phyloP scores from a whole-genome alignment of 2,329 filamentous ascomycete species.

The Pseudogymnoascus sp. region DNA sequence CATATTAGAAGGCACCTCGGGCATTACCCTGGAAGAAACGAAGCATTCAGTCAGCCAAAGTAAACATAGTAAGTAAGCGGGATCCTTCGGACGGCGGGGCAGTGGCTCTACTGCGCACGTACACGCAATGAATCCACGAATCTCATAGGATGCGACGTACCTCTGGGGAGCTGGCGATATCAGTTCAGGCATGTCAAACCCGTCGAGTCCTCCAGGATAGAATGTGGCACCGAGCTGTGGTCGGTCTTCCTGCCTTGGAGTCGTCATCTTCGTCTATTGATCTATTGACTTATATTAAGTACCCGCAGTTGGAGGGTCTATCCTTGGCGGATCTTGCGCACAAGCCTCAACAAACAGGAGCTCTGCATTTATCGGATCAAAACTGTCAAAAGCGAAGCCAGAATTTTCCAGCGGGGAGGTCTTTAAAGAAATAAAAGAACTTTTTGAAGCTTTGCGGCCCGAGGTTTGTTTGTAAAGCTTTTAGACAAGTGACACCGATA shows the following conservation, averaged over 20 bases:
- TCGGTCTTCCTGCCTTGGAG: constrained; percentile 8
- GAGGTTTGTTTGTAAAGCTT: neutral
- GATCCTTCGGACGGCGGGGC: neutral
- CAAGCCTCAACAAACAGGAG: neutral
- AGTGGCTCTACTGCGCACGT: neutral
- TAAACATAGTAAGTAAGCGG: constrained; percentile 10
- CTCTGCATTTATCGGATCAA: neutral
- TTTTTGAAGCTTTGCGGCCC: neutral
- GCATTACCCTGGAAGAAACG: constrained; percentile 62
- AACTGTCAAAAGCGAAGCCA: neutral
- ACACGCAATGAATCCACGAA: neutral
- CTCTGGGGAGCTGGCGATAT: constrained; percentile 63
- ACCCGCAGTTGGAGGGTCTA: neutral
- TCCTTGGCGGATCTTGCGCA: neutral
- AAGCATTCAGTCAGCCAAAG: constrained; percentile 15
- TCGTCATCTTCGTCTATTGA: constrained; percentile 8
- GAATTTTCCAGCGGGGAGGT: neutral
- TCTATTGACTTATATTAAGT: constrained; percentile 5
- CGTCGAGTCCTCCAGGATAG: constrained; percentile 57
- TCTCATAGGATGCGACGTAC: constrained; percentile 33
- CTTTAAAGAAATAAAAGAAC: neutral
- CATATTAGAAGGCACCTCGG: constrained; percentile 94
- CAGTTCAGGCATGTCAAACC: constrained; percentile 60
- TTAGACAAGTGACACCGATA: neutral
- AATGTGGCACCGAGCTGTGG: constrained; percentile 51